Evolutionary conservation across 2,329 filamentous ascomycete species (phyloP), one percentile per base, ranked within the genome.

Genomic region (Aspergillus oerlinghausenensis): DNA sequence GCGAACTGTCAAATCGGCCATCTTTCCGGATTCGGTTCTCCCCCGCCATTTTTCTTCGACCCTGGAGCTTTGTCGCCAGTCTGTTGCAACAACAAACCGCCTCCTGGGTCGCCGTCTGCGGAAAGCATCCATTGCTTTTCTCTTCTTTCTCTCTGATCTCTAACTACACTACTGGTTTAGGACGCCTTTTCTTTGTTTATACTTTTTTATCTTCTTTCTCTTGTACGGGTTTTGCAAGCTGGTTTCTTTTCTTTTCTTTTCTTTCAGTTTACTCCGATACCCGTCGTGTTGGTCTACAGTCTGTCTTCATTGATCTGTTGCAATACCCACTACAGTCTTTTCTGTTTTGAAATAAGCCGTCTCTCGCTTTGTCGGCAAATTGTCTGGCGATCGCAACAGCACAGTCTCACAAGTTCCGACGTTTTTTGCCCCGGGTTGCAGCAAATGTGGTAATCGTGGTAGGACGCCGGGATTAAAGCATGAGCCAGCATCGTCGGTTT

Each of bases 401-500:
- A 38, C 14, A 38, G 14, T 38, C 32, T 38, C 32, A 38, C 14
- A 14, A 17, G 17, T 26, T 47, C 11, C 2, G 23, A 23, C 17
- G 10, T 45, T 26, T 26, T 14, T 14, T 3, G 43, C n/a, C 23
- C 42, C 19, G 10, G 21, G 10, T 7, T 6, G 19, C 43, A 47
- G 43, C 43, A 47, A 25, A 47, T 47, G 43, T 47, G 43, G 21
- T 26, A 47, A 26, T 47, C 21, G 11, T 11, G 43, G 43, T 47
- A 21, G 14, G 42, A 42, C 40, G 21, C 23, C 40, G 23, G 25
- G 6, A n/a, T 49, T 43, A 40, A 55, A 60, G 54, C 43, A 62
- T 62, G 60, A 60, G 52, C 55, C 42, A 52, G 25, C 38, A 42
- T 47, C 42, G 19, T 45, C 51, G 49, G 50, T 56, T 48, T 48